These are phyloP conservation scores for Pythium diclinum DNA, from an alignment of 352 stramenopile genomes.

Conservation along the genomic window DNA sequence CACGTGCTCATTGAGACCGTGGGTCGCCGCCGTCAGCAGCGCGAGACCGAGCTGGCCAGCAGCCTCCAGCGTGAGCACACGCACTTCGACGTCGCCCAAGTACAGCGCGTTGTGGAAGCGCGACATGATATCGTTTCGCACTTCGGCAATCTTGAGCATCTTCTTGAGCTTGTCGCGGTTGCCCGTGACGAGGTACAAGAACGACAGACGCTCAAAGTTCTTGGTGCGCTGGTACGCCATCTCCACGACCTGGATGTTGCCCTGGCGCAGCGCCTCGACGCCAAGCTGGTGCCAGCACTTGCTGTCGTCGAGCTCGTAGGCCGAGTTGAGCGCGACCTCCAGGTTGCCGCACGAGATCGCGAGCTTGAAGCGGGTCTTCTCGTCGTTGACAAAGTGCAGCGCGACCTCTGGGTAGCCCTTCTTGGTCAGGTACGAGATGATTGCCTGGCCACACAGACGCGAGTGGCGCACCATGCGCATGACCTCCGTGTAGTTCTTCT, in stretches of 20 bases:
- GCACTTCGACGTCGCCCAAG: slow-evolving; percentile 95
- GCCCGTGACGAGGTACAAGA: slow-evolving; percentile 98
- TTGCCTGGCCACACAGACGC: slow-evolving; percentile 96
- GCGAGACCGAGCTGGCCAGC: slow-evolving; percentile 95
- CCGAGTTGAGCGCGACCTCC: slow-evolving; percentile 96
- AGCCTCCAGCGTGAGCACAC: slow-evolving; percentile 94
- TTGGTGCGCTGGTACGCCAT: slow-evolving; percentile 99
- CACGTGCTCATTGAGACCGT: slow-evolving; percentile 94
- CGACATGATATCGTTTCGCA: slow-evolving; percentile 97
- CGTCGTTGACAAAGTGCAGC: slow-evolving; percentile 99
- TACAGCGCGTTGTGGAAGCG: slow-evolving; percentile 99
- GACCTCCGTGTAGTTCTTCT: slow-evolving; percentile 97
- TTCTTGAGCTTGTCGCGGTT: slow-evolving; percentile 99
- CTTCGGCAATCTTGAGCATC: slow-evolving; percentile 99
- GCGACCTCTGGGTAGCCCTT: slow-evolving; percentile 99
- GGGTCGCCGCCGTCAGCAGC: slow-evolving; percentile 94
- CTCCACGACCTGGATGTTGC: slow-evolving; percentile 99
- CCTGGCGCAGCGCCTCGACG: slow-evolving; percentile 96
- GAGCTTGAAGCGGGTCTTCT: slow-evolving; percentile 97
- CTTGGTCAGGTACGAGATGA: slow-evolving; percentile 98
- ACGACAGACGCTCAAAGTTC: slow-evolving; percentile 99
- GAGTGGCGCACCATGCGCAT: slow-evolving; percentile 99
- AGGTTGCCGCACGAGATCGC: slow-evolving; percentile 99
- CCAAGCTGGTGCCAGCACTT: slow-evolving; percentile 97
- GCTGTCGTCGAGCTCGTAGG: slow-evolving; percentile 94